Evolutionary conservation across 768 basidiomycete species (phyloP).

Genomic region (Psilocybe cubensis): DNA sequence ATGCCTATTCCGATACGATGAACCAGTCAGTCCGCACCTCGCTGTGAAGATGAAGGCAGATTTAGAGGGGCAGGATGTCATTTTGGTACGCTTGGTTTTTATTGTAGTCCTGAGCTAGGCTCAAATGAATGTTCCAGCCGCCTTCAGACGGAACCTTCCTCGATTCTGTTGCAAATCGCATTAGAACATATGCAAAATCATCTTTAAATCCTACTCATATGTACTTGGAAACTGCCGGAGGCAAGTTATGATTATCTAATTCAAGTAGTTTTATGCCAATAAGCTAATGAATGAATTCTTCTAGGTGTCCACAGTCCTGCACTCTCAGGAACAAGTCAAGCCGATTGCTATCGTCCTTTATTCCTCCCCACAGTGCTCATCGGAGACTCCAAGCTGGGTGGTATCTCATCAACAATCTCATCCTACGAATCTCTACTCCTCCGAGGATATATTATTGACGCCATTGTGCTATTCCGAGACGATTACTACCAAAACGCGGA

Average conservation of each 20-base stretch:
- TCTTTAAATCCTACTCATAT: conserved; percentile 49
- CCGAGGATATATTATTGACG: conserved; percentile 89
- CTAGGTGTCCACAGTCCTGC: conserved; percentile 92
- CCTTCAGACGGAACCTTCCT: conserved; percentile 73
- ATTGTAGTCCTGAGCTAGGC: not conserved
- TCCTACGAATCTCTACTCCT: conserved; percentile 90
- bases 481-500: conserved; percentile 87
- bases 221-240: conserved; percentile 96
- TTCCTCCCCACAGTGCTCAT: conserved; percentile 88
- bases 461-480: conserved; percentile 83
- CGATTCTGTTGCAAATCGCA: conserved; percentile 62
- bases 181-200: conserved; percentile 52
- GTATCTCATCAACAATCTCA: conserved; percentile 90
- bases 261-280: not conserved
- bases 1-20: conserved; percentile 83
- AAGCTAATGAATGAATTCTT: not conserved
- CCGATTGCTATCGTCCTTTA: conserved; percentile 84
- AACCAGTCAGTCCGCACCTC: conserved; percentile 93
- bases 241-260: conserved; percentile 42
- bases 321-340: conserved; percentile 80
- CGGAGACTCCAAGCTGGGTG: conserved; percentile 88
- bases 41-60: conserved; percentile 61
- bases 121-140: conserved; percentile 33
- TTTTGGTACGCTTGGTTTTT: conserved; percentile 26
- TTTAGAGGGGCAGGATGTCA: conserved; percentile 24